A percentile compares a stretch with the other conserved stretches of the same genome.
These are phyloP conservation scores for Trichophyton schoenleinii DNA, from an alignment of 2,329 filamentous ascomycete genomes.

Conservation along the genomic window DNA sequence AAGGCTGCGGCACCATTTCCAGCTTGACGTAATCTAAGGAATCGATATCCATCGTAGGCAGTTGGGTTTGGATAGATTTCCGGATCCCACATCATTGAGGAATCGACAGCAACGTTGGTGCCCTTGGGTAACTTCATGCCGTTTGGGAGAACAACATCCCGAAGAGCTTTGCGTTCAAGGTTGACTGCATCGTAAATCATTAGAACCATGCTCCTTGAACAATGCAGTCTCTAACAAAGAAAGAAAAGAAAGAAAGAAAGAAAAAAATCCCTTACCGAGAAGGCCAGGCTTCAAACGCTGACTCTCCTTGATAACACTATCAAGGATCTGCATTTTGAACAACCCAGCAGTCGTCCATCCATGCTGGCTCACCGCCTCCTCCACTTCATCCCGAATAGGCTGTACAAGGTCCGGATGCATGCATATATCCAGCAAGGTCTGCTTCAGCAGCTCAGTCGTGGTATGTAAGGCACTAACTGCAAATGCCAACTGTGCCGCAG, in stretches of 20 bases:
- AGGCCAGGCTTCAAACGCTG: slow-evolving; percentile 22
- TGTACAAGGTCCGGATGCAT: slow-evolving; percentile 6
- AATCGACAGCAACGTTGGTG: slow-evolving; percentile 10
- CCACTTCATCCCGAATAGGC: slow-evolving; percentile 16
- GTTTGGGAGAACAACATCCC: slow-evolving; percentile 11
- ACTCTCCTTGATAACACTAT: slow-evolving; percentile 33
- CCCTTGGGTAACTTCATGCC: slow-evolving; percentile 13
- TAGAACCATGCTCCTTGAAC: not conserved
- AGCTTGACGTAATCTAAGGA: not conserved
- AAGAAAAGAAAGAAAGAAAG: not conserved
- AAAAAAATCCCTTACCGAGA: not conserved
- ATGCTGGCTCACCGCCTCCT: slow-evolving; percentile 11
- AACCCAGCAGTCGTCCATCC: slow-evolving; percentile 28
- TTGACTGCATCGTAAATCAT: not conserved
- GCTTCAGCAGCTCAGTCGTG: slow-evolving; percentile 16
- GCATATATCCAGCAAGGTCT: slow-evolving; percentile 16
- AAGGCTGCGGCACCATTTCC: not conserved
- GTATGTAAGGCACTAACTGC: slow-evolving; percentile 17
- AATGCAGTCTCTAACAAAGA: too few relatives aligned
- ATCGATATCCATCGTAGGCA: slow-evolving; percentile 14
- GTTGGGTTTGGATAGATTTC: slow-evolving; percentile 12
- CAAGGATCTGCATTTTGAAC: slow-evolving; percentile 30
- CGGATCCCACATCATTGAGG: slow-evolving; percentile 13
- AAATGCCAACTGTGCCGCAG: slow-evolving; percentile 14
- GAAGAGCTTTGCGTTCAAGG: not conserved